Evolutionary conservation across 1,284 basidiomycete genomes (phyloP).

Genomic region (Pterula multifida): DNA sequence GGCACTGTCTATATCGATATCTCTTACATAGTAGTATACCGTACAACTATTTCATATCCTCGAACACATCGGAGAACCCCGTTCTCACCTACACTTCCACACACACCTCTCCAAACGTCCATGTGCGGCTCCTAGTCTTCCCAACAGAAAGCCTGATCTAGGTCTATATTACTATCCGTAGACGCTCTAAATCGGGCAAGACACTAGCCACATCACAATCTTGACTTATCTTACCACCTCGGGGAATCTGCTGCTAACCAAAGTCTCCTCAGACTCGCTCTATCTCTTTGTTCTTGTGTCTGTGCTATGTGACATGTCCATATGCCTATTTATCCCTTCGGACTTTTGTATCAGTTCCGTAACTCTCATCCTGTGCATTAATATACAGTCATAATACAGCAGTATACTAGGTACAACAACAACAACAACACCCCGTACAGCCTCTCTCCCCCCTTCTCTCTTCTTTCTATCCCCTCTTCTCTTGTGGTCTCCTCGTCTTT

Average conservation of each 20-base stretch:
- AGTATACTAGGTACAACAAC: not conserved
- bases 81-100: not conserved
- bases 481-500: too few species aligned
- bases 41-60: too few species aligned
- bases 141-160: not conserved
- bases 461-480: not conserved
- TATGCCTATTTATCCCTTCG: not conserved
- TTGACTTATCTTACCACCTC: too few species aligned
- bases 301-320: not conserved
- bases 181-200: not conserved
- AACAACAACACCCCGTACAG: not conserved
- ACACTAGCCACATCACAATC: not conserved
- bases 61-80: not conserved
- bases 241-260: too few species aligned
- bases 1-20: too few species aligned
- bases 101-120: not conserved
- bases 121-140: conserved; percentile 17
- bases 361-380: not conserved
- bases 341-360: too few species aligned
- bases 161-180: not conserved
- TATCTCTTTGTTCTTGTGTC: not conserved
- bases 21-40: conserved; percentile 12
- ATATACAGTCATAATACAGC: not conserved
- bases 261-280: not conserved
- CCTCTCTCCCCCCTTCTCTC: not conserved